Evolutionary conservation across 2,329 filamentous ascomycete species (phyloP).

Genomic region (Cladosporium sp.): DNA sequence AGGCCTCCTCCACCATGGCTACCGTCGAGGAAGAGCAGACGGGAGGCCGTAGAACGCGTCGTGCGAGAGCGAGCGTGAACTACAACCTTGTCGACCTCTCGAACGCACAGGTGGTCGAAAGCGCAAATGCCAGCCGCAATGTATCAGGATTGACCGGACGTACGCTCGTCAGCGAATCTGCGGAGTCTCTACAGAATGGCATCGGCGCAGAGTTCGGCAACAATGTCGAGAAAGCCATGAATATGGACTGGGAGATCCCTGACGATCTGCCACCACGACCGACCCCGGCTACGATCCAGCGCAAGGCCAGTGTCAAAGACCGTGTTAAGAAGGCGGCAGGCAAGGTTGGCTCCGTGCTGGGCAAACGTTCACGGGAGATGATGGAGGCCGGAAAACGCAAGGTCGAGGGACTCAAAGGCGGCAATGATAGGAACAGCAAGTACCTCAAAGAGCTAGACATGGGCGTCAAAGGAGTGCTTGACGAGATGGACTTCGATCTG

Average conservation of each 20-base stretch:
- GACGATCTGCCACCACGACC: slow-evolving; percentile 10
- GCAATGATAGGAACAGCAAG: slow-evolving; percentile 19
- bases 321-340: slow-evolving; percentile 27
- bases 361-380: slow-evolving; percentile 33
- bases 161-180: slow-evolving; percentile 23
- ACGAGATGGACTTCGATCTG: slow-evolving; percentile 29
- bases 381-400: slow-evolving; percentile 36
- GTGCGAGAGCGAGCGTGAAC: slow-evolving; percentile 53
- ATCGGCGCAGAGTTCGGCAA: slow-evolving; percentile 18
- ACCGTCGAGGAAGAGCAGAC: slow-evolving; percentile 17
- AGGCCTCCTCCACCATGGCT: slow-evolving; percentile 24
- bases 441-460: slow-evolving; percentile 31
- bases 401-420: slow-evolving; percentile 20
- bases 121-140: slow-evolving; percentile 41
- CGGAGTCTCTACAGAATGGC: slow-evolving; percentile 18
- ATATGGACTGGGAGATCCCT: slow-evolving; percentile 36
- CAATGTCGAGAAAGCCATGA: slow-evolving; percentile 44
- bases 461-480: slow-evolving; percentile 27
- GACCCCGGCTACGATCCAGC: slow-evolving; percentile 13
- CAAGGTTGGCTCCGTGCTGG: slow-evolving; percentile 29
- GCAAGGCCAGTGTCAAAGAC: slow-evolving; percentile 28
- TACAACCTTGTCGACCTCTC: slow-evolving; percentile 52
- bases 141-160: slow-evolving; percentile 32
- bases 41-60: slow-evolving; percentile 47
- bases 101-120: slow-evolving; percentile 22